Percentiles rank a stretch among this genome's conserved stretches.
Conservation (phyloP, 495 filamentous ascomycete species). For the Neurospora intermedia region DNA sequence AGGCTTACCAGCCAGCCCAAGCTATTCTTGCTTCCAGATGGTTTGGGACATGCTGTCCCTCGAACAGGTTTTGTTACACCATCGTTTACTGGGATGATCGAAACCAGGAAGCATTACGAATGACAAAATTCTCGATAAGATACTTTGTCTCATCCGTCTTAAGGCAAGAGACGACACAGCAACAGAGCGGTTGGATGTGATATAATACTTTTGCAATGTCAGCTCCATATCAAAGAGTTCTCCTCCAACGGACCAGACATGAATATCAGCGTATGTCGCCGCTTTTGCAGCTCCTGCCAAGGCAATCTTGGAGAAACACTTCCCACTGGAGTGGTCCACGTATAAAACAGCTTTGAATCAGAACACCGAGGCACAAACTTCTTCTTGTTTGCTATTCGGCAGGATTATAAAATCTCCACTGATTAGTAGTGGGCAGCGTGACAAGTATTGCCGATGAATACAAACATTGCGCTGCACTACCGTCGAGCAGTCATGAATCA, state of each 20-base stretch:
- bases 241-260: not conserved
- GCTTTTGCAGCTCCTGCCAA: not conserved
- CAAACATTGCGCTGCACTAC: not conserved
- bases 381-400: not conserved
- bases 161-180: not conserved
- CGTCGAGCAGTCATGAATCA: not conserved
- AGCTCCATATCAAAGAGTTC: not conserved
- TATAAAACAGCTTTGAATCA: not conserved
- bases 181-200: not conserved
- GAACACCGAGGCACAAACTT: not conserved
- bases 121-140: not conserved
- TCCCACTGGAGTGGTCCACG: not conserved
- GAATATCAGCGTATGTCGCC: not conserved
- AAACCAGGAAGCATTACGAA: not conserved
- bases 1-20: not conserved
- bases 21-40: not conserved
- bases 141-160: not conserved
- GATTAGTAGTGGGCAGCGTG: not conserved
- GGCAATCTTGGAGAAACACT: not conserved
- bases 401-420: not conserved
- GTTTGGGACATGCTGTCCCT: not conserved
- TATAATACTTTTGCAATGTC: not conserved
- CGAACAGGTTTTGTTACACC: not conserved
- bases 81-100: not conserved
- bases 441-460: not conserved